Base-by-base conservation (phyloP, 805 yeast species). In the Spathaspora passalidarum region DNA sequence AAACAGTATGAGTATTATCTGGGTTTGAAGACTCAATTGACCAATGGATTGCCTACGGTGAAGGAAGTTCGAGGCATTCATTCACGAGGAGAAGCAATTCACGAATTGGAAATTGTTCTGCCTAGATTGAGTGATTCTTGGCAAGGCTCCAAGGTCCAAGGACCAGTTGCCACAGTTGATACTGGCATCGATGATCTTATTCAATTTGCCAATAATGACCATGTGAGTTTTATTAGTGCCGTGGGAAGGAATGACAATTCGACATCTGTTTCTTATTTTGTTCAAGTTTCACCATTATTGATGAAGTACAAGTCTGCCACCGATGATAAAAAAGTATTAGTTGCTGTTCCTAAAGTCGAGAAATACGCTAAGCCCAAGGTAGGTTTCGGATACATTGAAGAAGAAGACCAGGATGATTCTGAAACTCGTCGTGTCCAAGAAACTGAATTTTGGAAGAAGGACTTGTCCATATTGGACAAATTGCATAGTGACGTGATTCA, bases 371-470 rank as follows among this genome's bases (percentile, higher is more conserved):
- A 54, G 40, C 65, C 66, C 2, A 47, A 43, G 9, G 49, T 45
- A 32, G 71, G 71, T 2, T 66, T 63, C 48, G 71, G 71, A 1
- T 65, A 53, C 45, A 43, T 64, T 10, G 63, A 58, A 23, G 40
- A 50, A 11, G 34, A 54, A 1, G 52, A 47, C 13, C 45, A 46
- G 20, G 45, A 37, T 1, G 53, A 54, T 5, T 39, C 19, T 11
- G 50, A 46, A 21, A 20, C 23, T 18, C n/a, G 7, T 5, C n/a
- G 13, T 18, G 14, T 4, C 20, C 14, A 17, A 20, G 32, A 19
- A 34, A 5, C 23, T 20, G 22, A 21, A 18, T 55, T 52, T 38
- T 54, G 57, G 57, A 37, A 44, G 8, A 17, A 41, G 10, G 51
- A 52, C 25, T 46, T 46, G n/a, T 14, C 43, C n/a, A 25, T 38